These are phyloP conservation scores for Fusarium anthophilum DNA, from an alignment of 2,329 filamentous ascomycete species.

Conservation along the genomic window DNA sequence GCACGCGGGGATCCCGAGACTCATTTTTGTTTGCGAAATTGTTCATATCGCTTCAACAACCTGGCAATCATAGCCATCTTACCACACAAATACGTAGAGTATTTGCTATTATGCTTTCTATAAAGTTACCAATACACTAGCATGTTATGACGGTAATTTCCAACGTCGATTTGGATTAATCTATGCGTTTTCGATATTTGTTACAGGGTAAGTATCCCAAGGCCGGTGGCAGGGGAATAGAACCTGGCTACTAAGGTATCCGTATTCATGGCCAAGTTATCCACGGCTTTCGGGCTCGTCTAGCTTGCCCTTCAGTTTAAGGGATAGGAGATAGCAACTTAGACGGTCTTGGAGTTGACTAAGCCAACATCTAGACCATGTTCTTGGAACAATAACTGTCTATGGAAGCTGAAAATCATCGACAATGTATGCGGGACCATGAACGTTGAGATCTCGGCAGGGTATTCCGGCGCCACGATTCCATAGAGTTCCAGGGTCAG, in stretches of 20 bases:
- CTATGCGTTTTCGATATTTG: background rate
- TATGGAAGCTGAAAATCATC: constrained; percentile 27
- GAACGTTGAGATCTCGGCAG: constrained; percentile 23
- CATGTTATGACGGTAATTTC: background rate
- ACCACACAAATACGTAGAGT: too few relatives aligned
- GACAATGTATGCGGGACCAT: constrained; percentile 17
- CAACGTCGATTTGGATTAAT: background rate
- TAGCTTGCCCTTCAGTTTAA: background rate
- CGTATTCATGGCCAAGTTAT: background rate
- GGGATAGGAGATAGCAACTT: background rate
- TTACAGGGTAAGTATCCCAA: constrained; percentile 17
- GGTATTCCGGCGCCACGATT: constrained; percentile 23
- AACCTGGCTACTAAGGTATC: background rate
- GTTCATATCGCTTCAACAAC: background rate
- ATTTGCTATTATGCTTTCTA: background rate
- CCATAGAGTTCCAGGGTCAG: constrained; percentile 6
- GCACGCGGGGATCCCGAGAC: background rate
- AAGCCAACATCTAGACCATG: constrained; percentile 14
- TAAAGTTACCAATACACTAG: background rate
- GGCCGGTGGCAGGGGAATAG: background rate
- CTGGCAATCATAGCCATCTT: background rate
- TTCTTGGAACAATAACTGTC: constrained; percentile 9
- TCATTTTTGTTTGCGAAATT: background rate
- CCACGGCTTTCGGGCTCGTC: background rate
- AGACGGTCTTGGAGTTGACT: background rate